phyloP scores from a whole-genome alignment of 257 asterid genomes.

The Asclepias syriaca region DNA sequence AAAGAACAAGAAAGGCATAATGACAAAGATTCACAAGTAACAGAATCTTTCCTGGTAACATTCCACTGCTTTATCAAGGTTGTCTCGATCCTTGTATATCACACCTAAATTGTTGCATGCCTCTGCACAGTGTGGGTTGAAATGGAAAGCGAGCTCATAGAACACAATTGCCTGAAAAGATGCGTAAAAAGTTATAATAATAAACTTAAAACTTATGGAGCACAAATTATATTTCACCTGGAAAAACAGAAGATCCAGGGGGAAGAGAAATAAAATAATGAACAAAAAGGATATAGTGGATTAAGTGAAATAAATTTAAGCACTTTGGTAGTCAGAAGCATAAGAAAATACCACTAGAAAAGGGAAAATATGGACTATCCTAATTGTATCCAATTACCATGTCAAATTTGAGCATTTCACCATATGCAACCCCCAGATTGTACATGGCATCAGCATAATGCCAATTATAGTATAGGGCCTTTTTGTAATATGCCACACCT shows the following conservation, averaged over 20 bases:
- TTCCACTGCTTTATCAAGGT: slow-evolving; percentile 99
- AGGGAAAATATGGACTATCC: background rate
- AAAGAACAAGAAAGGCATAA: slow-evolving; percentile 9
- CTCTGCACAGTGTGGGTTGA: slow-evolving; percentile 99
- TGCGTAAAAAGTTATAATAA: background rate
- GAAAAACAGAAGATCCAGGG: background rate
- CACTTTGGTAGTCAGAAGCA: background rate
- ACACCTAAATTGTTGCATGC: slow-evolving; percentile 99
- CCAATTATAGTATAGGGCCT: slow-evolving; percentile 92
- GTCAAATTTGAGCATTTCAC: slow-evolving; percentile 99
- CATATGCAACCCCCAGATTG: slow-evolving; percentile 98
- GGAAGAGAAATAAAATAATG: background rate
- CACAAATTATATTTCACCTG: background rate
- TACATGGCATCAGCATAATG: slow-evolving; percentile 99
- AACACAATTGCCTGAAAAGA: slow-evolving; percentile 89
- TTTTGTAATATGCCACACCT: slow-evolving; percentile 87
- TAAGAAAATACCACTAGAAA: background rate
- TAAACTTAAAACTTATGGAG: background rate
- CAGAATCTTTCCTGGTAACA: slow-evolving; percentile 78
- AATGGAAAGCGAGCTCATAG: slow-evolving; percentile 98
- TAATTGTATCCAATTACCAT: slow-evolving; percentile 42
- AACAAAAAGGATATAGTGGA: background rate
- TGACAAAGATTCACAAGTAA: slow-evolving; percentile 19
- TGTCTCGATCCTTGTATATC: slow-evolving; percentile 94
- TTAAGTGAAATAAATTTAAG: background rate